Conservation (phyloP, 202 grass and related monocot species). For the Setaria italica region DNA sequence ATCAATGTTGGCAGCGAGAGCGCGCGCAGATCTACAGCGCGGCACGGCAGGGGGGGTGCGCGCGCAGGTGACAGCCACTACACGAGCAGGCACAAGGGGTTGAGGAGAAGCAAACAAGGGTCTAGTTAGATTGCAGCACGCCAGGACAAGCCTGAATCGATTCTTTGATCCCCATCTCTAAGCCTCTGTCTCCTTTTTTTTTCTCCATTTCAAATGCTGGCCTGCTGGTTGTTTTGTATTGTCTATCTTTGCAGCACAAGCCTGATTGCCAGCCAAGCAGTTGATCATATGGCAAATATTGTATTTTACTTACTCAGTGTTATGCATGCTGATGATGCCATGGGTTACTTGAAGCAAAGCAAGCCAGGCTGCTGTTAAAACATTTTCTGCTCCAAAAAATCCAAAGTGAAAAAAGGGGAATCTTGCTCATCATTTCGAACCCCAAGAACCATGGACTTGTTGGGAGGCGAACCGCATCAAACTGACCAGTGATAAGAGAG, state of each 20-base stretch:
- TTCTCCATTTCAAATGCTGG: not conserved
- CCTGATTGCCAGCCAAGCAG: slow-evolving; percentile 34
- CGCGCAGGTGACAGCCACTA: slow-evolving; percentile 56
- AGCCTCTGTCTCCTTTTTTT: not conserved
- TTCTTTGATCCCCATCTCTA: not conserved
- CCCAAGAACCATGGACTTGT: slow-evolving; percentile 39
- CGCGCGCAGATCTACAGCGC: slow-evolving; percentile 51
- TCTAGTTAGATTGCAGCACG: slow-evolving; percentile 42
- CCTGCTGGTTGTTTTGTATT: slow-evolving; percentile 32
- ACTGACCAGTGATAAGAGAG: slow-evolving; percentile 34
- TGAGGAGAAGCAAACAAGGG: slow-evolving; percentile 57
- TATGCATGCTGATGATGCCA: slow-evolving; percentile 35
- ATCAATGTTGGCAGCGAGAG: slow-evolving; percentile 39
- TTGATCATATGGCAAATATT: slow-evolving; percentile 26
- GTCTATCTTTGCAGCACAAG: slow-evolving; percentile 40
- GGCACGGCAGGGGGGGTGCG: not conserved
- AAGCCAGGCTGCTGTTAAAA: not conserved
- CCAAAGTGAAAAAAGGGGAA: slow-evolving; percentile 29
- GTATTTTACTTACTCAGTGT: slow-evolving; percentile 13
- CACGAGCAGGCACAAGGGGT: slow-evolving; percentile 37
- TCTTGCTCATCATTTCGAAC: slow-evolving; percentile 47
- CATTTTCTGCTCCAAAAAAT: not conserved
- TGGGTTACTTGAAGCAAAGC: not conserved
- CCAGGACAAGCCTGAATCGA: slow-evolving; percentile 41
- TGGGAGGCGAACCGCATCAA: slow-evolving; percentile 36